phyloP scores from a whole-genome alignment of 176 grass and related monocot species.

The Coix lacrymajobi region DNA sequence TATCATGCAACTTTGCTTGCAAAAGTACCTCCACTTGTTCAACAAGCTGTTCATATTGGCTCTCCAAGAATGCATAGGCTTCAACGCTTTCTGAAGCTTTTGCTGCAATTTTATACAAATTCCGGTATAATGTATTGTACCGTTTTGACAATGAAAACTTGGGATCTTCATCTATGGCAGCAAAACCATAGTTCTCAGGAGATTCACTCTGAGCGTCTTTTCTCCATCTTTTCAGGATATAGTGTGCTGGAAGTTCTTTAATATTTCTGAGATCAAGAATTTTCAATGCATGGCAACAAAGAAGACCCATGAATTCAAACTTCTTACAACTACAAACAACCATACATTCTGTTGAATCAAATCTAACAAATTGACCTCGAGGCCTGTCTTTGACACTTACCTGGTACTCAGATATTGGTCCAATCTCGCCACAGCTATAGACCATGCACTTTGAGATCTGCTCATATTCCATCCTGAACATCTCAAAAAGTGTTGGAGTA shows the following conservation, averaged over 20 bases:
- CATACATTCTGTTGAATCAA: slow-evolving; percentile 60
- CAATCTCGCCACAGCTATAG: slow-evolving; percentile 61
- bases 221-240: slow-evolving; percentile 84
- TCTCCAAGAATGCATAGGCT: slow-evolving; percentile 63
- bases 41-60: slow-evolving; percentile 68
- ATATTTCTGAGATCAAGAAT: slow-evolving; percentile 81
- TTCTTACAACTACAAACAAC: slow-evolving; percentile 80
- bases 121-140: slow-evolving; percentile 40
- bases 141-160: slow-evolving; percentile 58
- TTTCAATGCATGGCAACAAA: slow-evolving; percentile 77
- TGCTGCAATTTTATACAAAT: slow-evolving; percentile 68
- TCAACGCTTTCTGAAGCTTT: slow-evolving; percentile 61
- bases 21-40: slow-evolving; percentile 78
- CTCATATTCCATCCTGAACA: slow-evolving; percentile 76
- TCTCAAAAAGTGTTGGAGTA: slow-evolving; percentile 65
- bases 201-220: slow-evolving; percentile 71
- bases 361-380: slow-evolving; percentile 57
- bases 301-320: slow-evolving; percentile 64
- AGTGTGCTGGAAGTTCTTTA: slow-evolving; percentile 76
- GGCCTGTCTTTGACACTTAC: slow-evolving; percentile 61
- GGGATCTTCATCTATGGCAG: slow-evolving; percentile 44
- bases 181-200: slow-evolving; percentile 45
- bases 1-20: slow-evolving; percentile 74
- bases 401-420: slow-evolving; percentile 62
- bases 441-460: slow-evolving; percentile 49